Conservation (phyloP, 805 yeast genomes). For the Ogataea sp. region DNA sequence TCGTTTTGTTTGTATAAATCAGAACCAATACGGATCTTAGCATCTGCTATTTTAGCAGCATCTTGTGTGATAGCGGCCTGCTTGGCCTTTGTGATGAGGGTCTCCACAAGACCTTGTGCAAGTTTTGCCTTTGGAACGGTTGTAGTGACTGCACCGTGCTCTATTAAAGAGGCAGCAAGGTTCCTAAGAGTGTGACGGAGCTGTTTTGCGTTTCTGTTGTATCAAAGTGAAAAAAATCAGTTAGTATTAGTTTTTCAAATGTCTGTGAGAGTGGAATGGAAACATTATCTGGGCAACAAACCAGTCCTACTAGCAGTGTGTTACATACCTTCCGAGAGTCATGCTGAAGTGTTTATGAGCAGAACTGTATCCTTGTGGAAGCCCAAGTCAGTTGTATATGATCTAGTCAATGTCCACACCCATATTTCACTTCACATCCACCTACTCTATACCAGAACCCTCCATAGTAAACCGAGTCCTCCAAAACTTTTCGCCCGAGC, state of each 20-base stretch:
- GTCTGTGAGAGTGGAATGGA: background rate
- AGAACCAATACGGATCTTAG: conserved; percentile 23
- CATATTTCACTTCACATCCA: too few species aligned
- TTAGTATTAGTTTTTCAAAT: background rate
- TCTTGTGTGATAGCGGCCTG: conserved; percentile 5
- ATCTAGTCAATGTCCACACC: too few species aligned
- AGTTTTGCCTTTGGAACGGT: conserved; percentile 72
- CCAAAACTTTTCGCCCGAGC: too few species aligned
- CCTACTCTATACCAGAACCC: too few species aligned
- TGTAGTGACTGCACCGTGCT: conserved; percentile 64
- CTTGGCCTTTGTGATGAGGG: conserved; percentile 54
- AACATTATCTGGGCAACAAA: too few species aligned
- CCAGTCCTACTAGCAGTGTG: background rate
- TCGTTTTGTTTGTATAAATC: conserved; percentile 39
- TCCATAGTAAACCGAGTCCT: too few species aligned
- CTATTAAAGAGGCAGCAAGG: conserved; percentile 56
- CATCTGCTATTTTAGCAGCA: conserved; percentile 15
- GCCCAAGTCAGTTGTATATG: too few species aligned
- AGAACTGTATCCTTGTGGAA: too few species aligned
- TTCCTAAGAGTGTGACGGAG: conserved; percentile 53
- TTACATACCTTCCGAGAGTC: conserved; percentile 7
- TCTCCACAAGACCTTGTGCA: conserved; percentile 56
- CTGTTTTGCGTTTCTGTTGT: conserved; percentile 37
- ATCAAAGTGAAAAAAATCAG: background rate
- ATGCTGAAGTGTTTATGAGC: too few species aligned